phyloP scores from a whole-genome alignment of 148 eudicot genomes.

The Dysphania ambrosioides region DNA sequence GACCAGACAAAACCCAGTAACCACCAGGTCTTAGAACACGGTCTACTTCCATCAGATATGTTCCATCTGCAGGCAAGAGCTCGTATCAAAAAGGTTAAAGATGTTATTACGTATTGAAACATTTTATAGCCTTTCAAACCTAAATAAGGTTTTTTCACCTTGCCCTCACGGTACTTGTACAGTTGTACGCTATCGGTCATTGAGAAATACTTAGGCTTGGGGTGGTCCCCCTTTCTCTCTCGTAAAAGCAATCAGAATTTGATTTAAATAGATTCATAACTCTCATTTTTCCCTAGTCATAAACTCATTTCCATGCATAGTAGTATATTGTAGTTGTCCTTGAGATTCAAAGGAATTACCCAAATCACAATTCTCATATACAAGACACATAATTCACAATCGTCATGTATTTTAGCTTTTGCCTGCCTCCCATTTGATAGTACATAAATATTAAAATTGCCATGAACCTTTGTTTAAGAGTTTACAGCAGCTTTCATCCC shows the following conservation, averaged over 20 bases:
- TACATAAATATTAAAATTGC: not conserved
- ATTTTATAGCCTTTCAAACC: not conserved
- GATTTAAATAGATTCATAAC: not conserved
- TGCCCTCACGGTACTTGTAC: no score
- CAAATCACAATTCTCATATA: not conserved
- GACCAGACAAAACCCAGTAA: constrained; percentile 76
- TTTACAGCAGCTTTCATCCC: not conserved
- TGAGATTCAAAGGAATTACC: not conserved
- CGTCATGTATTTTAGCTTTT: not conserved
- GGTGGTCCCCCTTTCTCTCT: no score
- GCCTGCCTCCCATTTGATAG: not conserved
- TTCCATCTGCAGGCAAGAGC: constrained; percentile 44
- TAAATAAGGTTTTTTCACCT: no score
- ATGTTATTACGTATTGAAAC: not conserved
- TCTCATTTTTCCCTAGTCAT: not conserved
- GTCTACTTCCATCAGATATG: constrained; percentile 71
- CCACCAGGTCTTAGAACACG: constrained; percentile 86
- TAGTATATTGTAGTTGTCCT: no score
- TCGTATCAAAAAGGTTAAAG: not conserved
- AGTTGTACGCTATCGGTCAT: no score
- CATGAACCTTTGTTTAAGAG: not conserved
- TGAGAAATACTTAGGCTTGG: no score
- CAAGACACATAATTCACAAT: not conserved
- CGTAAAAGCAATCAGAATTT: no score
- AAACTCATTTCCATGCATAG: not conserved